phyloP scores from a whole-genome alignment of 257 asterid genomes.

The Paulownia fortunei region DNA sequence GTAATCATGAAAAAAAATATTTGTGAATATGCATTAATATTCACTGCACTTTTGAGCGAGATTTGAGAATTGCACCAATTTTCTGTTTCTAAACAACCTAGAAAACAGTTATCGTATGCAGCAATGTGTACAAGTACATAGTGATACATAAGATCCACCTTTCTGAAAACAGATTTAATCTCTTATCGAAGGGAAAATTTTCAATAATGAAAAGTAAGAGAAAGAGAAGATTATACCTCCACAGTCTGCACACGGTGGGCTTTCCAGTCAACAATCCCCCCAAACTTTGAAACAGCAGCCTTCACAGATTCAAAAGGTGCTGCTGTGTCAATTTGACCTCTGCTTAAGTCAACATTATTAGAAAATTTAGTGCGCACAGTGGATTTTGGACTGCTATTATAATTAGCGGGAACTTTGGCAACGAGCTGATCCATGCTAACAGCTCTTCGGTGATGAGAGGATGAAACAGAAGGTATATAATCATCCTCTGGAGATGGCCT shows the following conservation, averaged over 20 bases:
- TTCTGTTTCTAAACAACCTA: no score
- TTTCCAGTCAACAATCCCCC: conserved; percentile 99
- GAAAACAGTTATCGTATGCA: no score
- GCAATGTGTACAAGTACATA: no score
- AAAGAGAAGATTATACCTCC: conserved; percentile 61
- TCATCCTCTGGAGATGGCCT: conserved; percentile 49
- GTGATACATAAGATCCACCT: no score
- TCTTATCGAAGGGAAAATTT: not conserved
- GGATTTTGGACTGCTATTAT: conserved; percentile 25
- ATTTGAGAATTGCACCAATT: no score
- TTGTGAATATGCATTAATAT: no score
- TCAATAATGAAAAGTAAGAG: not conserved
- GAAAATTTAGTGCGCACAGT: conserved; percentile 31
- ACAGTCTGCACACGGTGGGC: conserved; percentile 89
- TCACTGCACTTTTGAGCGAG: no score
- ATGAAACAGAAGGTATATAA: conserved; percentile 32
- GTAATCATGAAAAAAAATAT: no score
- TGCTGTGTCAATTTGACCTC: conserved; percentile 78
- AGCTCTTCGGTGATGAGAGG: conserved; percentile 42
- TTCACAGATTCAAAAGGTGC: conserved; percentile 93
- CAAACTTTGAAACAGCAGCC: conserved; percentile 96
- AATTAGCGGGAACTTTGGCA: conserved; percentile 45
- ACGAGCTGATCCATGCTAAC: conserved; percentile 39
- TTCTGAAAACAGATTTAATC: not conserved
- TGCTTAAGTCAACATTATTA: conserved; percentile 32